Evolutionary conservation across 768 basidiomycete genomes (phyloP).

Genomic region (Harrya chromipes): DNA sequence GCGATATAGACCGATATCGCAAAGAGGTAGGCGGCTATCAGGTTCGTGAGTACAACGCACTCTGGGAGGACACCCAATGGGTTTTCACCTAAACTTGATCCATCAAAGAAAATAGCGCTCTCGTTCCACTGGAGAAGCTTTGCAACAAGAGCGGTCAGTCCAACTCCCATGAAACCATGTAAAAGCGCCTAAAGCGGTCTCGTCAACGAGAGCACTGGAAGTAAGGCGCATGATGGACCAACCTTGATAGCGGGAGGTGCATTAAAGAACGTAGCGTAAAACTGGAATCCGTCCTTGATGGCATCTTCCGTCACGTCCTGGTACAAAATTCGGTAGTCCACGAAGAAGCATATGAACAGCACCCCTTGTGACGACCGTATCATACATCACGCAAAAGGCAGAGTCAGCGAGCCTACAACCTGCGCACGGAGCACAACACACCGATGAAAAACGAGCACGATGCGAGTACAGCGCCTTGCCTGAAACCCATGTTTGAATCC

Average conservation of each 20-base stretch:
- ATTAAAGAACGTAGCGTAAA: constrained; percentile 91
- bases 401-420: constrained; percentile 9
- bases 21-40: constrained; percentile 68
- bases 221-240: constrained; percentile 13
- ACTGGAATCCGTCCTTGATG: constrained; percentile 76
- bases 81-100: constrained; percentile 72
- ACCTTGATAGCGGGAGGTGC: constrained; percentile 94
- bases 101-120: constrained; percentile 94
- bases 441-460: constrained; percentile 91
- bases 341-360: constrained; percentile 79
- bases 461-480: constrained; percentile 82
- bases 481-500: constrained; percentile 69
- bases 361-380: constrained; percentile 47
- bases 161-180: constrained; percentile 80
- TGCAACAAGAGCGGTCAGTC: constrained; percentile 66
- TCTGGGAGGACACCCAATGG: not conserved
- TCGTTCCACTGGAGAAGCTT: constrained; percentile 90
- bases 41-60: constrained; percentile 12
- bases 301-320: constrained; percentile 58
- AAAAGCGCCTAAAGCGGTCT: constrained; percentile 61
- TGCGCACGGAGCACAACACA: constrained; percentile 35
- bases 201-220: not conserved
- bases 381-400: too few species aligned
- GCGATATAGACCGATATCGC: constrained; percentile 76
- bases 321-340: constrained; percentile 86